phyloP scores from a whole-genome alignment of 2,329 filamentous ascomycete species.

The Gaeumannomyces sp. region DNA sequence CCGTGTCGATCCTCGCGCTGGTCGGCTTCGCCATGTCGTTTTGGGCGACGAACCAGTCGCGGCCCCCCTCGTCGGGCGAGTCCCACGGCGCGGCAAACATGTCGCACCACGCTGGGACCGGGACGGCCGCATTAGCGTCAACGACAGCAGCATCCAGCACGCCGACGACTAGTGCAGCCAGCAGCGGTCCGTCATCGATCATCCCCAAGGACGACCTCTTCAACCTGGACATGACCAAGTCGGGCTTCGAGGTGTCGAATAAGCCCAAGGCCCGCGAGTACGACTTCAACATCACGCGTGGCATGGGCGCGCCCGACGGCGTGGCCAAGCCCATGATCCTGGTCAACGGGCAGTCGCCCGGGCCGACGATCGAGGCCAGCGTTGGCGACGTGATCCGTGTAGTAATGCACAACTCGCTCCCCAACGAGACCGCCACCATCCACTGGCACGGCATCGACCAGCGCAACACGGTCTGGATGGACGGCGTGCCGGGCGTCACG shows the following conservation, averaged over 20 bases:
- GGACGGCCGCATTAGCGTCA: neutral
- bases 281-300: constrained; percentile 27
- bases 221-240: constrained; percentile 3
- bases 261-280: constrained; percentile 21
- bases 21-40: constrained; percentile 6
- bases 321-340: constrained; percentile 31
- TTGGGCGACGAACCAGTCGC: constrained; percentile 1
- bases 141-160: neutral
- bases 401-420: constrained; percentile 31
- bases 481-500: constrained; percentile 55
- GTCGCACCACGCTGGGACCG: neutral
- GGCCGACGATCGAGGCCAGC: constrained; percentile 38
- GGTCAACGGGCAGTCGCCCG: constrained; percentile 35
- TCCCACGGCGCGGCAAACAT: neutral
- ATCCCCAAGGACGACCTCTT: constrained; percentile 3
- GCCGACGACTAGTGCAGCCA: neutral
- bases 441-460: constrained; percentile 72
- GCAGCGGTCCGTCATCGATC: neutral
- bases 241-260: constrained; percentile 17
- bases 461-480: constrained; percentile 67
- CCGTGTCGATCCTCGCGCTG: constrained; percentile 6
- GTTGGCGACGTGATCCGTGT: constrained; percentile 36
- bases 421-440: constrained; percentile 39
- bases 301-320: constrained; percentile 28
- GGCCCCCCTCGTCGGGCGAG: neutral